phyloP scores from a whole-genome alignment of 1,284 basidiomycete species.

The Volvariella surrecta region DNA sequence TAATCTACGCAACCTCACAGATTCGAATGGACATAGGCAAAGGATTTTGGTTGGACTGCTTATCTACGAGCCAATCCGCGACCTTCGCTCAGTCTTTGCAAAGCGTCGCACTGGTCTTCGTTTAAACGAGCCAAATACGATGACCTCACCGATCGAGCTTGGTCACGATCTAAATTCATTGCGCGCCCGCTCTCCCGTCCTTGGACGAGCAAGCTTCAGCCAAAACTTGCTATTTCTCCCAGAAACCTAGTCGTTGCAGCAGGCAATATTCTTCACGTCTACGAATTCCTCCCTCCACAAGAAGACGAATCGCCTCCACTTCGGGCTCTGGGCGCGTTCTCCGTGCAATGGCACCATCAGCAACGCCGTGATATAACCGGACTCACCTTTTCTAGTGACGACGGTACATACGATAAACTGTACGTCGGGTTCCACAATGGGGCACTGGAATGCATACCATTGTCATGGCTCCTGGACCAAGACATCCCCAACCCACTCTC shows the following conservation, averaged over 20 bases:
- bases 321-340: constrained; percentile 39
- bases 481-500: constrained; percentile 9
- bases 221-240: constrained; percentile 47
- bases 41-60: constrained; percentile 50
- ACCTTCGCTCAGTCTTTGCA: constrained; percentile 42
- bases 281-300: constrained; percentile 33
- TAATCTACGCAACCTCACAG: constrained; percentile 5
- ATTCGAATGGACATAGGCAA: constrained; percentile 33
- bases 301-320: constrained; percentile 32
- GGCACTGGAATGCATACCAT: constrained; percentile 32
- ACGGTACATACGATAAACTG: constrained; percentile 38
- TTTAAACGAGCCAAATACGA: constrained; percentile 43
- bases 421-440: constrained; percentile 58
- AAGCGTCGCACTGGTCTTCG: constrained; percentile 39
- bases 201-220: constrained; percentile 52
- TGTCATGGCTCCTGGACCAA: constrained; percentile 12
- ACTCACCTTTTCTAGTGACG: constrained; percentile 37
- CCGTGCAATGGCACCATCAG: constrained; percentile 27
- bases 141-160: constrained; percentile 42
- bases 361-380: constrained; percentile 43
- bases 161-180: constrained; percentile 44
- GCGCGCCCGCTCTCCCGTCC: constrained; percentile 60
- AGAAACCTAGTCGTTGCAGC: constrained; percentile 57
- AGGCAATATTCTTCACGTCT: constrained; percentile 50
- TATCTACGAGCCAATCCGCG: constrained; percentile 42